phyloP scores from a whole-genome alignment of 2,329 filamentous ascomycete species.

The Xylariaceae sp. region DNA sequence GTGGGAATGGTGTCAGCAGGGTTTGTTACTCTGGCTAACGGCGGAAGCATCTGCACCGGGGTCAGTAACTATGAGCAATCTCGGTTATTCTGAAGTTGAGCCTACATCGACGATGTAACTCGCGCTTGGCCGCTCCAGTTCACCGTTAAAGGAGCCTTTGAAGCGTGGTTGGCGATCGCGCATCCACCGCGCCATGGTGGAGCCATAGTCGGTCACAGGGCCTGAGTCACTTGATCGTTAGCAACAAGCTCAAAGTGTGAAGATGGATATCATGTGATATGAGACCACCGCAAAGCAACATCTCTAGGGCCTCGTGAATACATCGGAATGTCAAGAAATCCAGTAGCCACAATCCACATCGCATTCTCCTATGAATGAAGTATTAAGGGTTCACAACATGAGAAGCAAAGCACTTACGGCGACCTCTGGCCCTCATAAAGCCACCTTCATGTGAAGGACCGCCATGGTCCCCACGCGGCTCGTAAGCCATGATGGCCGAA shows the following conservation, averaged over 20 bases:
- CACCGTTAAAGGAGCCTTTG: constrained; percentile 72
- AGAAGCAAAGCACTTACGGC: constrained; percentile 52
- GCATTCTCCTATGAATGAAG: background rate
- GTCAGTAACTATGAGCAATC: constrained; percentile 16
- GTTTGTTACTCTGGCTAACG: constrained; percentile 73
- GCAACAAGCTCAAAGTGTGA: constrained; percentile 3
- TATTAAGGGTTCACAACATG: background rate
- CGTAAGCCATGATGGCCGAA: constrained; percentile 55
- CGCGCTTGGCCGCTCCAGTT: constrained; percentile 81
- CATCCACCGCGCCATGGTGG: constrained; percentile 91
- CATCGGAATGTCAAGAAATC: background rate
- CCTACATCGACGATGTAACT: constrained; percentile 90
- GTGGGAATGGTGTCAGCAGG: constrained; percentile 88
- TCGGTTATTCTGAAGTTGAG: constrained; percentile 25
- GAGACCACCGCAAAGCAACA: background rate
- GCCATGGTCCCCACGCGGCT: constrained; percentile 59
- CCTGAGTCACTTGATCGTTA: constrained; percentile 56
- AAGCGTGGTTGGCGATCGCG: constrained; percentile 79
- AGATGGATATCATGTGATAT: background rate
- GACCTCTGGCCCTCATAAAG: constrained; percentile 57
- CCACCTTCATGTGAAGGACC: constrained; percentile 49
- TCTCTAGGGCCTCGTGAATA: background rate
- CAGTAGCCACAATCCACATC: background rate
- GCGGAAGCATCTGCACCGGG: constrained; percentile 77
- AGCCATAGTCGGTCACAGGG: constrained; percentile 91